Evolutionary conservation across 192 early-diverging fungal genomes (phyloP), one percentile per base, ranked within the genome.

Genomic region (Helicostylum pulchrum): DNA sequence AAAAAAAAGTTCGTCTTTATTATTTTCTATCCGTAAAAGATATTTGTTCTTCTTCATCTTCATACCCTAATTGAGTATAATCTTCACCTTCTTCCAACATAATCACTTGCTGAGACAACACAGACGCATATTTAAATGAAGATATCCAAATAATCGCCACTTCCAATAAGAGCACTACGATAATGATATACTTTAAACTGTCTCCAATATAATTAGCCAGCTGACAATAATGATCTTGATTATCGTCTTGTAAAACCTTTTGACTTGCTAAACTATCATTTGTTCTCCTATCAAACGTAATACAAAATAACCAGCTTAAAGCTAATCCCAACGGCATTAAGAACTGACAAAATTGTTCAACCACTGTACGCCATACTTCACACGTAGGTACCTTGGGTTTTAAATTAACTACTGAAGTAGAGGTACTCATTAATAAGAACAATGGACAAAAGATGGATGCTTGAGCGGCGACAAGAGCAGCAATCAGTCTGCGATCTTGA

Each of bases 381-480:
- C 15, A 1, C 0, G n/a, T 39, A 39, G 61, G 21, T 42, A 26
- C 32, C 12, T 30, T 3, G 12, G 56, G 0, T 39, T 62, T 46
- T 4, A 34, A 15, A 42, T 51, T 46, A 30, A 20, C 14, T 0
- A 23, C 45, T 0, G 21, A 4, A 1, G 47, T 21, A 26, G 17
- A 42, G n/a, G 32, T 26, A 15, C 53, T 42, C 12, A 66, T 7
- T 3, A 66, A 30, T 31, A 66, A 44, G 49, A 70, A 70, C 0
- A 70, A 20, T 11, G 61, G 67, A 11, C 67, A 70, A 9, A 70
- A 50, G 26, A 70, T 70, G 14, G 67, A 70, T 11, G 67, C 67
- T n/a, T 70, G 67, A 8, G 67, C 21, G 7, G 67, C 67, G 3
- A 70, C 67, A 0, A 70, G 20, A 1, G 67, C 63, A 10, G 67